Percentiles rank a stretch among this genome's conserved stretches.
Evolutionary conservation across 2,329 filamentous ascomycete genomes (phyloP).

Genomic region (Fusarium euwallaceae): DNA sequence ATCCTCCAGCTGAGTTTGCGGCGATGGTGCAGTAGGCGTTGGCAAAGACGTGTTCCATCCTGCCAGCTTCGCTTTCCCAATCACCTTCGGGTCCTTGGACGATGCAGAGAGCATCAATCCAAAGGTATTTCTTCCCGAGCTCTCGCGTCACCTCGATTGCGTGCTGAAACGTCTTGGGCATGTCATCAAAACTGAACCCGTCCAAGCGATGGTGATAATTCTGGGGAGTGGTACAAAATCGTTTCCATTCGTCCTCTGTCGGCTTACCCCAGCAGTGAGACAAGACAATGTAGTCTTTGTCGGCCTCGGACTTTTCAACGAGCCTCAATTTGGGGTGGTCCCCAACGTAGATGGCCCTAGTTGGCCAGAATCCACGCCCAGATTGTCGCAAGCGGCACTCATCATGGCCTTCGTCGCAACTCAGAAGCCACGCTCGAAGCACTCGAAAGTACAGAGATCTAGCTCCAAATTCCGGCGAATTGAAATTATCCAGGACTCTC

Average conservation of each 20-base stretch:
- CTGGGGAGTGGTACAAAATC: not conserved
- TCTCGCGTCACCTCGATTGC: not conserved
- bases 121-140: not conserved
- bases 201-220: not conserved
- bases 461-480: not conserved
- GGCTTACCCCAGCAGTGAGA: not conserved
- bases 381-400: not conserved
- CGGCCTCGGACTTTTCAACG: not conserved
- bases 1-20: not conserved
- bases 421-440: not conserved
- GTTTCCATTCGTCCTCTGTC: not conserved
- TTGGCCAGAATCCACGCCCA: not conserved
- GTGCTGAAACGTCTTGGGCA: not conserved
- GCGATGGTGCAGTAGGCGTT: not conserved
- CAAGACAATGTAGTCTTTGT: not conserved
- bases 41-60: not conserved
- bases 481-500: not conserved
- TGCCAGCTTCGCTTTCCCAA: not conserved
- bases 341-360: not conserved
- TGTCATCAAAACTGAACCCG: not conserved
- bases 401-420: not conserved
- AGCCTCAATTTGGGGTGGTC: not conserved
- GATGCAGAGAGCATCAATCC: not conserved
- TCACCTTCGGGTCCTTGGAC: not conserved
- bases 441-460: not conserved